Evolutionary conservation across 2,329 filamentous ascomycete genomes (phyloP).

Genomic region (Metarhizium album): DNA sequence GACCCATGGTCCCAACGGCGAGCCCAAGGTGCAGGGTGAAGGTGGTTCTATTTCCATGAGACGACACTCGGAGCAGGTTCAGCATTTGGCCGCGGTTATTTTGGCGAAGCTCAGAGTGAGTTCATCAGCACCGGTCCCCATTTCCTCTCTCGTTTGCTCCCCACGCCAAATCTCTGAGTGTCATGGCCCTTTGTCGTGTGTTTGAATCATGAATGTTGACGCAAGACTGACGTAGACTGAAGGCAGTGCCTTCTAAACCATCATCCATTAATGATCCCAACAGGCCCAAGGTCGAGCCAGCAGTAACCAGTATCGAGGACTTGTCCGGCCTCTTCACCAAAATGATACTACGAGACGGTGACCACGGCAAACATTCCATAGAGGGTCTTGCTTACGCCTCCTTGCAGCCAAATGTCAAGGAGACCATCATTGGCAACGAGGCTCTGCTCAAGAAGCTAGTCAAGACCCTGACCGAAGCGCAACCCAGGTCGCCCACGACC

Average conservation of each 20-base stretch:
- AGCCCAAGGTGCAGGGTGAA: constrained; percentile 46
- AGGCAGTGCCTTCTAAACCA: constrained; percentile 42
- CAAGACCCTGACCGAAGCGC: constrained; percentile 45
- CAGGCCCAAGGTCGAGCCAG: constrained; percentile 37
- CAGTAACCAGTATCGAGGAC: constrained; percentile 54
- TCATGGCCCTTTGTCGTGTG: background rate
- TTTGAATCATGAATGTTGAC: constrained; percentile 16
- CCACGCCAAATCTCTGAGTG: constrained; percentile 9
- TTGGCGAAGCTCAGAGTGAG: constrained; percentile 57
- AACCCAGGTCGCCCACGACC: constrained; percentile 57
- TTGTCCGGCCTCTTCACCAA: constrained; percentile 53
- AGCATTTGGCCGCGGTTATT: constrained; percentile 61
- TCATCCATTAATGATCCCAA: constrained; percentile 25
- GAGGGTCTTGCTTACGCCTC: constrained; percentile 91
- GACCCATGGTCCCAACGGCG: constrained; percentile 37
- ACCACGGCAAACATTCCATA: constrained; percentile 55
- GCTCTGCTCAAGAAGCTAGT: constrained; percentile 61
- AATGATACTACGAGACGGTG: constrained; percentile 51
- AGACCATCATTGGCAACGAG: constrained; percentile 60
- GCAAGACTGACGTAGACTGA: constrained; percentile 38
- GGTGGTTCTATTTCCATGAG: constrained; percentile 50
- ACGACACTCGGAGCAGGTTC: constrained; percentile 49
- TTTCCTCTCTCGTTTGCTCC: background rate
- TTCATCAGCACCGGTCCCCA: background rate
- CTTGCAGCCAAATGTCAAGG: constrained; percentile 74